Evolutionary conservation across 805 yeast species (phyloP), one percentile per base, ranked within the genome.

Genomic region (Yarrowia keelungensis): DNA sequence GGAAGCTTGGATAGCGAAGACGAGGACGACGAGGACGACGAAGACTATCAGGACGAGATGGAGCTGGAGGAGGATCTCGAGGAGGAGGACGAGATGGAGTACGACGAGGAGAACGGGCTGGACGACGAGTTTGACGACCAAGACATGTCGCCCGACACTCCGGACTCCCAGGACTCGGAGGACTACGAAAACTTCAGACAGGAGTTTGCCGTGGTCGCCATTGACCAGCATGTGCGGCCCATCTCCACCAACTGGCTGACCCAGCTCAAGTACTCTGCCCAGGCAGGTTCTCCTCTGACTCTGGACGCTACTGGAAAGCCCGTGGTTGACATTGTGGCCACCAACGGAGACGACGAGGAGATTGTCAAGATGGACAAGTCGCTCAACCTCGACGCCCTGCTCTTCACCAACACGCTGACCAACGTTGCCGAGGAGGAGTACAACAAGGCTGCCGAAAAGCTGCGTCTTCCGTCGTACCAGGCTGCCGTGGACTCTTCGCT

Each of bases 121-220:
- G 26, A 51, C 51, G 50, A 46, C 35, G 51, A 47, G 51, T 26
- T 26, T 12, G 50, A 14, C n/a, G 53, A 49, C 39, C 39, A 49
- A 8, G 53, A 49, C 38, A 49, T 49, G 53, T 49, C 53, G 3
- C 53, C 53, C 4, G 53, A 49, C 2, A 49, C 53, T 0, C 53
- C 53, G 3, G 39, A 49, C 12, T 49, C 51, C 1, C 12, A 26
- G 16, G 32, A 46, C 8, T 19, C 35, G 50, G 35, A 43, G 2
- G 66, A 59, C 16, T 62, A 62, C 39, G 67, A 62, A 8, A 3
- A 38, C 32, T 62, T 62, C 47, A 36, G 67, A 1, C 54, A 47
- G 39, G 67, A 62, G 39, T 62, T 62, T 47, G 43, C 67, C 16
- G 67, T 62, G n/a, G 67, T 62, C 32, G 47, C 47, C 39, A 15